These are phyloP conservation scores for Ampelocalamus luodianensis DNA, from an alignment of 176 grass and related monocot species.

Conservation along the genomic window DNA sequence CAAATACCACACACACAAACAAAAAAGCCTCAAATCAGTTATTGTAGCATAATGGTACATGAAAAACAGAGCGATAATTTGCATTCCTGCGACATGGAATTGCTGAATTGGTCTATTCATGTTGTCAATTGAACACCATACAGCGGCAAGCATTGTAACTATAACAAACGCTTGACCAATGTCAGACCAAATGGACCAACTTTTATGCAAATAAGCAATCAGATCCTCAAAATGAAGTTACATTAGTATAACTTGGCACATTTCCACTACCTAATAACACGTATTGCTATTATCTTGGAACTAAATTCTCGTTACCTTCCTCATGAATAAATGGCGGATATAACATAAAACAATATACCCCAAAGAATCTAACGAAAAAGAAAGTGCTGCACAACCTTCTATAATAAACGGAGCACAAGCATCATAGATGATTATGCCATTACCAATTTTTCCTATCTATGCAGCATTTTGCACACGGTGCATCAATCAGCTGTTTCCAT, in stretches of 20 bases:
- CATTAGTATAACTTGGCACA: background rate
- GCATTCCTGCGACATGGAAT: background rate
- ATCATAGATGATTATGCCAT: background rate
- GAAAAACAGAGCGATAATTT: constrained; percentile 4
- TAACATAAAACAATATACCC: background rate
- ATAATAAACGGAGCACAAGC: background rate
- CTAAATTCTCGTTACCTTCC: background rate
- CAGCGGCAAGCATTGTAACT: background rate
- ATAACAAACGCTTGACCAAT: background rate
- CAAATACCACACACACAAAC: background rate
- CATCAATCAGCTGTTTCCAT: constrained; percentile 1
- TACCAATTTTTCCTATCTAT: background rate
- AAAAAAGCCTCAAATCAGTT: background rate
- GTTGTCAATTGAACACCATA: background rate
- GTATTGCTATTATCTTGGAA: background rate
- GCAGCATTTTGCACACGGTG: background rate
- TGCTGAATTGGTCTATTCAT: background rate
- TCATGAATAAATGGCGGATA: background rate
- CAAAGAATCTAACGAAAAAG: background rate
- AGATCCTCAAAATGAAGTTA: background rate
- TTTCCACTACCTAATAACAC: background rate
- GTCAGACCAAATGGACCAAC: background rate
- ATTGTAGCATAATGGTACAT: background rate
- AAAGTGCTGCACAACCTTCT: background rate
- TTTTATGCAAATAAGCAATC: background rate